Conservation (phyloP, 257 asterid genomes). For the Thymus mandschuricus region DNA sequence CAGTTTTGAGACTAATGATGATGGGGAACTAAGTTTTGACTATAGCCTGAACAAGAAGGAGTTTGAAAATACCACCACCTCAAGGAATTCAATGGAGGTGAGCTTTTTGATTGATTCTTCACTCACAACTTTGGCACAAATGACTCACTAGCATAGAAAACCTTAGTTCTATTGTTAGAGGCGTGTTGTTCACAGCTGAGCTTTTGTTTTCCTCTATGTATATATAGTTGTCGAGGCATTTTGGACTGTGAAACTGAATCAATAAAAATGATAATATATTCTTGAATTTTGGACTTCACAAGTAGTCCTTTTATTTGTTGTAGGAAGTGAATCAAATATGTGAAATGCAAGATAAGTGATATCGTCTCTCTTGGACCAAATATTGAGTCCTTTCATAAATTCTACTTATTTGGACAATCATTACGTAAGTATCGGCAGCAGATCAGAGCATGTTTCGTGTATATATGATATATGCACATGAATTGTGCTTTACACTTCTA, state of each 20-base stretch:
- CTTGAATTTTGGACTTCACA: no score
- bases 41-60: constrained; percentile 62
- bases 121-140: constrained; percentile 13
- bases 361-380: neutral
- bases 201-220: neutral
- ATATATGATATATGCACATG: neutral
- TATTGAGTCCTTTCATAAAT: neutral
- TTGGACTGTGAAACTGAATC: constrained; percentile 16
- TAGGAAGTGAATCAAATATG: neutral
- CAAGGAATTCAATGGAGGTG: constrained; percentile 79
- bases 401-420: neutral
- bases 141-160: neutral
- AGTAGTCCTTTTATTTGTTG: constrained; percentile 15
- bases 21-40: constrained; percentile 78
- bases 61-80: constrained; percentile 46
- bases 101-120: constrained; percentile 24
- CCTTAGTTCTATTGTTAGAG: constrained; percentile 15
- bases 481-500: constrained; percentile 12
- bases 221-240: constrained; percentile 4
- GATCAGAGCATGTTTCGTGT: neutral
- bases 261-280: no score
- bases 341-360: neutral
- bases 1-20: constrained; percentile 53
- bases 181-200: constrained; percentile 3
- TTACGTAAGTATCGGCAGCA: neutral